phyloP scores from a whole-genome alignment of 2,329 filamentous ascomycete species.

The Cytospora piceicola region DNA sequence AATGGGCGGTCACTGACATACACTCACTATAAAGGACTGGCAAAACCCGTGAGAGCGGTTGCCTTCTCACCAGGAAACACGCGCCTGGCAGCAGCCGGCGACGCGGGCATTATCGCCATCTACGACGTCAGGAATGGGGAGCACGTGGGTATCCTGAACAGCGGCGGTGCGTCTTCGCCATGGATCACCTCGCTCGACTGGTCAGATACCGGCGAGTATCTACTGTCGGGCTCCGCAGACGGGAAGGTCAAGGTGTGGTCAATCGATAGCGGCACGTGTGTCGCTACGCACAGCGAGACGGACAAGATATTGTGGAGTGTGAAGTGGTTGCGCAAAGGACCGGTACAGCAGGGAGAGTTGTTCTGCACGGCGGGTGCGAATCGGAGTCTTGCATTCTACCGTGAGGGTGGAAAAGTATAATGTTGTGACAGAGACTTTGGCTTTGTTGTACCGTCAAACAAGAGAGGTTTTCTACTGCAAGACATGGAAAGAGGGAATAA shows the following conservation, averaged over 20 bases:
- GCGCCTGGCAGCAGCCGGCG: slow-evolving; percentile 85
- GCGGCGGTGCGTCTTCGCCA: slow-evolving; percentile 67
- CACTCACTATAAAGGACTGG: slow-evolving; percentile 61
- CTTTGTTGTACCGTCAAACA: background rate
- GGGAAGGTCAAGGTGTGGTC: slow-evolving; percentile 98
- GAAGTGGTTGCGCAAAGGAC: slow-evolving; percentile 77
- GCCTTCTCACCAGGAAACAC: slow-evolving; percentile 86
- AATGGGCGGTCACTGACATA: background rate
- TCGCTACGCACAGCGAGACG: slow-evolving; percentile 91
- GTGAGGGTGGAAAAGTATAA: slow-evolving; percentile 62
- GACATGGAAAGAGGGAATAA: background rate
- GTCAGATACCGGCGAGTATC: slow-evolving; percentile 89
- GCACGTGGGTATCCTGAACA: slow-evolving; percentile 78
- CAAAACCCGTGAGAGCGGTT: slow-evolving; percentile 83
- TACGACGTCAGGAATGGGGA: slow-evolving; percentile 94
- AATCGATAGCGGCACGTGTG: slow-evolving; percentile 78
- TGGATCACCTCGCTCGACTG: slow-evolving; percentile 94
- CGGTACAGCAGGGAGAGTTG: slow-evolving; percentile 62
- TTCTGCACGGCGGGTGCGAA: slow-evolving; percentile 82
- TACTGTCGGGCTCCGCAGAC: slow-evolving; percentile 86
- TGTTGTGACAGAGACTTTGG: too few relatives aligned
- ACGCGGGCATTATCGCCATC: slow-evolving; percentile 84
- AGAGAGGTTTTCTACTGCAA: background rate
- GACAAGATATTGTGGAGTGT: slow-evolving; percentile 84
- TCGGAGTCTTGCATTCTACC: slow-evolving; percentile 77